phyloP scores from a whole-genome alignment of 306 rosid species.

The Pueraria montana region DNA sequence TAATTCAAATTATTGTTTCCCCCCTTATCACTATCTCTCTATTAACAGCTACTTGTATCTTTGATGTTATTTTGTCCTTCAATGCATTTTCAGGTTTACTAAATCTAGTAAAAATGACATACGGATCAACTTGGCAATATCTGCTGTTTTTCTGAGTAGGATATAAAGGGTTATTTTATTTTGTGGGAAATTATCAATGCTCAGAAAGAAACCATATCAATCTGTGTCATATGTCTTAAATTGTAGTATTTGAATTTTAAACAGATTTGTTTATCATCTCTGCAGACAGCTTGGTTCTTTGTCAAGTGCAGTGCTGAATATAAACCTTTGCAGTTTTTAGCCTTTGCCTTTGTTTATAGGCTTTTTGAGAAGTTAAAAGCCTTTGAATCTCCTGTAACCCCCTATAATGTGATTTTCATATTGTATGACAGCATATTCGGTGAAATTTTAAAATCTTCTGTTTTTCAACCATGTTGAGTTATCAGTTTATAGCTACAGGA shows the following conservation, averaged over 20 bases:
- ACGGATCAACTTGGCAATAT: constrained; percentile 86
- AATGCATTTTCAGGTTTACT: constrained; percentile 75
- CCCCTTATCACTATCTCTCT: constrained; percentile 13
- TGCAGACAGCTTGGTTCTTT: constrained; percentile 90
- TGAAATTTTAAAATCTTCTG: constrained; percentile 6
- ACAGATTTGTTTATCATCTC: constrained; percentile 40
- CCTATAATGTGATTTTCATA: constrained; percentile 68
- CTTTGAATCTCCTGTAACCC: constrained; percentile 73
- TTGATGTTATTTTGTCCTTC: constrained; percentile 46
- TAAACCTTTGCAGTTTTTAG: constrained; percentile 91
- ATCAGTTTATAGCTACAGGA: constrained; percentile 64
- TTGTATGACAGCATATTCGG: constrained; percentile 42
- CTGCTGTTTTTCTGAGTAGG: constrained; percentile 89
- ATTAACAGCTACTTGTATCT: constrained; percentile 16
- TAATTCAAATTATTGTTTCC: constrained; percentile 17
- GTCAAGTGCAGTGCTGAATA: constrained; percentile 79
- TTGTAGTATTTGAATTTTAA: constrained; percentile 33
- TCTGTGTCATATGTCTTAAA: constrained; percentile 21
- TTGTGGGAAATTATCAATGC: constrained; percentile 1
- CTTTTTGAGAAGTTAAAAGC: constrained; percentile 95
- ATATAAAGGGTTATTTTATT: constrained; percentile 37
- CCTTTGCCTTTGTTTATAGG: constrained; percentile 94
- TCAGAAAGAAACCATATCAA: constrained; percentile 16
- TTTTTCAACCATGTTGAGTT: constrained; percentile 36
- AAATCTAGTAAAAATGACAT: constrained; percentile 79